Conservation (phyloP, 2,329 filamentous ascomycete species). For the Epichloe glyceriae region DNA sequence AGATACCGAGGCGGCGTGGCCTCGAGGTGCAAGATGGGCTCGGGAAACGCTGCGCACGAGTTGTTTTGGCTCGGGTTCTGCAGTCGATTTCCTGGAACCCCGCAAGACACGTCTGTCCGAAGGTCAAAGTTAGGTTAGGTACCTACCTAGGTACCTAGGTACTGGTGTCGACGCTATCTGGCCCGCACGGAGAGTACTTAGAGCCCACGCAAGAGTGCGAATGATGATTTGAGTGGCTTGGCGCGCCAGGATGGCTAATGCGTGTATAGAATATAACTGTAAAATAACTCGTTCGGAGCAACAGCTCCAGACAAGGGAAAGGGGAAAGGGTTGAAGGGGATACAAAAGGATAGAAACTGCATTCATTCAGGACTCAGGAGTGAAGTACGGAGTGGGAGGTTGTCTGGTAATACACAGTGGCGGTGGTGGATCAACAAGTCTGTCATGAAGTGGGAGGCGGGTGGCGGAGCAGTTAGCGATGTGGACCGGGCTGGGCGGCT, state of each 20-base stretch:
- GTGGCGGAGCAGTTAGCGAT: not conserved
- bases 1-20: constrained; percentile 1
- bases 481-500: no score
- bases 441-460: not conserved
- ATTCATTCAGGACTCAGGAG: not conserved
- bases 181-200: constrained; percentile 1
- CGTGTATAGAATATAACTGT: not conserved
- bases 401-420: not conserved
- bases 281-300: not conserved
- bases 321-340: not conserved
- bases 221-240: not conserved
- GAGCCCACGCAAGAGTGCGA: not conserved
- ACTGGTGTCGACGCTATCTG: not conserved
- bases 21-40: not conserved
- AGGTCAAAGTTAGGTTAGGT: not conserved
- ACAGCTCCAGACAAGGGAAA: not conserved
- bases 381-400: not conserved
- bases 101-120: constrained; percentile 1
- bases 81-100: constrained; percentile 2
- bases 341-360: not conserved
- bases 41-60: constrained; percentile 2
- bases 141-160: not conserved
- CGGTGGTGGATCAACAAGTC: not conserved
- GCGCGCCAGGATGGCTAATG: not conserved
- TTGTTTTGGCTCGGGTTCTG: constrained; percentile 3